A percentile compares a stretch with the other conserved stretches of the same genome.
phyloP scores from a whole-genome alignment of 2,329 filamentous ascomycete genomes.

The Sclerotinia nivalis region DNA sequence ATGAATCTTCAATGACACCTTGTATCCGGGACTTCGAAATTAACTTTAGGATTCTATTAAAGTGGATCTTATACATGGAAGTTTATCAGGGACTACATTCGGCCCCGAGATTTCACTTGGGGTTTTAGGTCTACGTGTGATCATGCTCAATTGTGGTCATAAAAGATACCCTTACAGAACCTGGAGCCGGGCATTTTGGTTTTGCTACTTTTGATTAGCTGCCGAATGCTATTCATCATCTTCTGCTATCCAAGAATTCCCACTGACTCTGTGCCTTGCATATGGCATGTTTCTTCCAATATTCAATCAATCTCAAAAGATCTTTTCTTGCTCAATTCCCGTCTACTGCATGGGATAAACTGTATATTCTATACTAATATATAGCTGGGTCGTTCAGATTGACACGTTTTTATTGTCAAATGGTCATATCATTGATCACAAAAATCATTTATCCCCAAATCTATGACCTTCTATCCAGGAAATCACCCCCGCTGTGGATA shows the following conservation, averaged over 20 bases:
- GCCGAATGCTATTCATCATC: neutral
- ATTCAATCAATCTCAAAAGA: neutral
- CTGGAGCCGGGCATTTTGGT: neutral
- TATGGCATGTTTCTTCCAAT: neutral
- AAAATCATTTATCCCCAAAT: neutral
- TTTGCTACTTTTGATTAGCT: neutral
- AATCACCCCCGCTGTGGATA: neutral
- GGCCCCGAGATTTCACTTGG: neutral
- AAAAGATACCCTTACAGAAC: neutral
- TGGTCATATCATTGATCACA: constrained; percentile 2
- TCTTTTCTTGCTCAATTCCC: neutral
- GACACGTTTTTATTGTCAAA: neutral
- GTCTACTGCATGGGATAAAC: neutral
- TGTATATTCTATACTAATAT: neutral
- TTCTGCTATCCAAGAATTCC: neutral
- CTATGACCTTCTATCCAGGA: neutral
- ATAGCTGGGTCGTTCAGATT: neutral
- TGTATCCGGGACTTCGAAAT: neutral
- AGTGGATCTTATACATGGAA: neutral
- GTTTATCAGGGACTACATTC: neutral
- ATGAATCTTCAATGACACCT: neutral
- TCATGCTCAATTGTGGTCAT: neutral
- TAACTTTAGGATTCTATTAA: neutral
- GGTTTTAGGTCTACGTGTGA: too few species aligned
- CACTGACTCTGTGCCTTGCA: neutral